Base-by-base conservation (phyloP, 805 yeast species). In the Metschnikowia rubicola region DNA sequence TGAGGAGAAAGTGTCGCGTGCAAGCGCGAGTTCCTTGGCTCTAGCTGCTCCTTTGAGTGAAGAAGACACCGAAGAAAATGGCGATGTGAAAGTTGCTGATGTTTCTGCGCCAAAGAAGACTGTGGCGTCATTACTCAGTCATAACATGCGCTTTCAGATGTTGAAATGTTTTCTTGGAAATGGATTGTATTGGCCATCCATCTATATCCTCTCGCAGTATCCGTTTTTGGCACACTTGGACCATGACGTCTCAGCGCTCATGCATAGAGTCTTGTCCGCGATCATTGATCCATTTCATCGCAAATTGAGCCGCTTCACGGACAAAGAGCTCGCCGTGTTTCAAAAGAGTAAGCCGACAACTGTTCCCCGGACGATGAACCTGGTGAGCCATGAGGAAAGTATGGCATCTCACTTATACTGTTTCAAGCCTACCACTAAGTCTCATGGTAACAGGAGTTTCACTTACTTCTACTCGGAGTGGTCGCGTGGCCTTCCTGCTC, bases 21-120 rank as follows among this genome's bases (percentile, higher is more conserved):
- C 91, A 0, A 75, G 79, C 21, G 84, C 88, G 0, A 87, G 85
- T 51, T 96, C 96, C 0, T 67, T 91, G 41, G 94, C 97, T 0
- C 62, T 90, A 55, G 96, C 97, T 6, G 94, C 94, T 9, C 96
- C 96, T 0, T 70, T 91, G 34, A 72, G 75, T 3, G 82, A 80
- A 34, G 92, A 85, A 32, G 87, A 80, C 15, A 86, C 79, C 21
- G 80, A 74, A 8, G 44, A 38, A 8, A 36, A 10, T 10, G 11
- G 15, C 8, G 28, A 29, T 8, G 35, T 34, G 3, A 12, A 10
- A 2, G 15, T 30, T 8, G 19, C 26, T n/a, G 17, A 30, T 4
- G 70, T 67, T n/a, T n/a, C 54, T 9, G 47, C 50, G 26, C 37
- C 33, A 12, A 21, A 33, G 11, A 38, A 47, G 12, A 41, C 56